Conservation (phyloP, 2,329 filamentous ascomycete genomes). For the Tolypocladium ovalisporum region DNA sequence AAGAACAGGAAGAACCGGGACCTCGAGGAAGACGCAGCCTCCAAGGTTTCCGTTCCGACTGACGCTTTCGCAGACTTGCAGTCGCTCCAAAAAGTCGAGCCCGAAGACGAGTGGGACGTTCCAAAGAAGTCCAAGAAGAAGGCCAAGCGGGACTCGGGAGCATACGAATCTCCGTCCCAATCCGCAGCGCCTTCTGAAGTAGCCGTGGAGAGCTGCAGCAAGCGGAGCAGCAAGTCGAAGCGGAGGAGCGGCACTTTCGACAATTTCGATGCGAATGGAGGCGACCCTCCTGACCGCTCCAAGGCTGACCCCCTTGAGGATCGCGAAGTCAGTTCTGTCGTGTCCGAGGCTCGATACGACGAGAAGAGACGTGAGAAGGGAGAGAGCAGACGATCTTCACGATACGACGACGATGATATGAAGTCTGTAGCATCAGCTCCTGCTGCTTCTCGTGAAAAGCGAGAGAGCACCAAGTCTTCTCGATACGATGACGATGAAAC, state of each 20-base stretch:
- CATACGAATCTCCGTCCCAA: constrained; percentile 19
- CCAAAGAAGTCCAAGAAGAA: constrained; percentile 23
- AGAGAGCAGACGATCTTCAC: constrained; percentile 4
- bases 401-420: constrained; percentile 31
- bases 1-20: constrained; percentile 19
- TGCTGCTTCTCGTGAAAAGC: constrained; percentile 5
- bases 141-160: constrained; percentile 21
- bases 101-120: constrained; percentile 24
- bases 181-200: constrained; percentile 25
- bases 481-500: constrained; percentile 27
- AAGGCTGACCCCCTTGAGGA: constrained; percentile 29
- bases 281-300: constrained; percentile 26
- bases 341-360: constrained; percentile 31
- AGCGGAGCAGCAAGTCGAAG: constrained; percentile 29
- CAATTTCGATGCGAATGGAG: constrained; percentile 19
- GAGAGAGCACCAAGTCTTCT: constrained; percentile 13
- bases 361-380: constrained; percentile 23
- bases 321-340: constrained; percentile 37
- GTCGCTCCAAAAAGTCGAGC: constrained; percentile 1
- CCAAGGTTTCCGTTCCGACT: constrained; percentile 16
- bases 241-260: constrained; percentile 24
- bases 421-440: constrained; percentile 26
- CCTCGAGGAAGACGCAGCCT: constrained; percentile 12
- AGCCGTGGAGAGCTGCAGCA: constrained; percentile 23
- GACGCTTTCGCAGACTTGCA: constrained; percentile 18